Conservation (phyloP, 768 basidiomycete species). For the Boletus rex-veris region DNA sequence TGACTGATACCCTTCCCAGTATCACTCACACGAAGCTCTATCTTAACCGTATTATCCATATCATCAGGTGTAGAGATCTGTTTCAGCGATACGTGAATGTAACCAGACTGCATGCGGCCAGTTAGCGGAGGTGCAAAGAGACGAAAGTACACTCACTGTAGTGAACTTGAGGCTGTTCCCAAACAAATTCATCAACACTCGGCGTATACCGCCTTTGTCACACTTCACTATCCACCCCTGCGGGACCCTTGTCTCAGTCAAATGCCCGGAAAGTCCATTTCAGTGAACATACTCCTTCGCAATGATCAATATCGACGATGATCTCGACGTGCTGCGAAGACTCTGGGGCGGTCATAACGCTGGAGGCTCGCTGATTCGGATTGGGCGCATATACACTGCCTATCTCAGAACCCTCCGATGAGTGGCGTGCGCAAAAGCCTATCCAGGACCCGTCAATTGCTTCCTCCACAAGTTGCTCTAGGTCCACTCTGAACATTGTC, state of each 20-base stretch:
- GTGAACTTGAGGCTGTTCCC: slow-evolving; percentile 95
- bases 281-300: slow-evolving; percentile 51
- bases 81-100: slow-evolving; percentile 79
- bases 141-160: slow-evolving; percentile 43
- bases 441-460: slow-evolving; percentile 95
- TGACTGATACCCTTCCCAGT: slow-evolving; percentile 96
- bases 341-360: slow-evolving; percentile 35
- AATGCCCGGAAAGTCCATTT: background rate
- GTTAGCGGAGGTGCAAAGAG: slow-evolving; percentile 1
- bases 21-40: slow-evolving; percentile 84
- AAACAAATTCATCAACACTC: slow-evolving; percentile 92
- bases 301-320: slow-evolving; percentile 78
- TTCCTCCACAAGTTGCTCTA: slow-evolving; percentile 82
- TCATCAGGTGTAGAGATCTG: slow-evolving; percentile 59
- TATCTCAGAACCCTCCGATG: slow-evolving; percentile 71
- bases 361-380: slow-evolving; percentile 41
- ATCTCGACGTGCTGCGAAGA: slow-evolving; percentile 67
- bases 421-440: slow-evolving; percentile 79
- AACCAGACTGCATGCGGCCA: slow-evolving; percentile 60
- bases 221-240: slow-evolving; percentile 86
- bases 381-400: slow-evolving; percentile 89
- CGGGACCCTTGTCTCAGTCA: slow-evolving; percentile 7
- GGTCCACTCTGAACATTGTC: slow-evolving; percentile 49
- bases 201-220: slow-evolving; percentile 89
- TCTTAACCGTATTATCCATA: slow-evolving; percentile 57